These are phyloP conservation scores for Isabelozyma gotoi DNA, from an alignment of 805 yeast species.

Conservation along the genomic window DNA sequence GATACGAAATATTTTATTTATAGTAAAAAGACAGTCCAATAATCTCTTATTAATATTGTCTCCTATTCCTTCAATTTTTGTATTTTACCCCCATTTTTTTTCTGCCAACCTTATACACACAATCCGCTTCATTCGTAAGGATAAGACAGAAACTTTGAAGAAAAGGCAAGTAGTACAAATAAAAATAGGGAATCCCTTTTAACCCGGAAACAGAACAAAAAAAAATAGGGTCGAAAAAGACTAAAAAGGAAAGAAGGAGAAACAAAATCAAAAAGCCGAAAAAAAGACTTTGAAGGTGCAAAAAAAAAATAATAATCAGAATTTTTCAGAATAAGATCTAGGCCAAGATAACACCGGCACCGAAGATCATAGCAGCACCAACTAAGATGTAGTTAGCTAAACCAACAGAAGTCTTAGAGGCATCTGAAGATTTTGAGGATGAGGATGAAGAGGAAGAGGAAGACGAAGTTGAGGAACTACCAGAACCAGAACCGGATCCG, in stretches of 20 bases:
- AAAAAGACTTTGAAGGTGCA: too few relatives aligned
- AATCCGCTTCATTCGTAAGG: not conserved
- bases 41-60: not conserved
- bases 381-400: conserved; percentile 19
- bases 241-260: not conserved
- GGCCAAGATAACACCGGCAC: conserved; percentile 24
- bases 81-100: not conserved
- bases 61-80: not conserved
- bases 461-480: conserved; percentile 17
- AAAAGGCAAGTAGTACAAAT: not conserved
- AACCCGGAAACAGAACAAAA: too few relatives aligned
- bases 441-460: conserved; percentile 15
- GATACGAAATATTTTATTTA: not conserved
- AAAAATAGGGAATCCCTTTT: not conserved
- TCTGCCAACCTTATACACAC: not conserved
- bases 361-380: conserved; percentile 23
- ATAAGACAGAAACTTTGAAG: not conserved
- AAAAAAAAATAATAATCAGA: too few relatives aligned
- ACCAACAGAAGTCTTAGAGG: conserved; percentile 12
- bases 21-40: not conserved
- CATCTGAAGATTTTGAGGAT: conserved; percentile 14
- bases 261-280: not conserved
- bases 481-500: conserved; percentile 19
- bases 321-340: not conserved
- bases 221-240: not conserved